Evolutionary conservation across 345 rosid species (phyloP).

Genomic region (Pistacia integerrima): DNA sequence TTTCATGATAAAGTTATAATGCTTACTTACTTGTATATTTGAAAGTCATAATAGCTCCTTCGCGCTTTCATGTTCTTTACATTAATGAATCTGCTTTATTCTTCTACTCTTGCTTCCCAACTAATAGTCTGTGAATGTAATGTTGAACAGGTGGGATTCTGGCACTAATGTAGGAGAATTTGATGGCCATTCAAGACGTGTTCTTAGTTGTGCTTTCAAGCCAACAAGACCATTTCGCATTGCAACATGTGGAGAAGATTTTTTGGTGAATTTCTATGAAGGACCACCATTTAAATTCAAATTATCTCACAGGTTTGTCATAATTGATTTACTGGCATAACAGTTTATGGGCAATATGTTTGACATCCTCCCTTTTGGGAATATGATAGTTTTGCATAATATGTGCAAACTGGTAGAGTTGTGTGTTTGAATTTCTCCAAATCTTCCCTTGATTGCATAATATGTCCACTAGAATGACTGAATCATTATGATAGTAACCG

Average conservation of each 20-base stretch:
- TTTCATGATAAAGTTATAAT: not conserved
- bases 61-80: not conserved
- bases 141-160: constrained; percentile 84
- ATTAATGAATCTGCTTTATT: not conserved
- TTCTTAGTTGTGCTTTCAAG: constrained; percentile 88
- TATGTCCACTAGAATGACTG: not conserved
- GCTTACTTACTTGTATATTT: not conserved
- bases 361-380: not conserved
- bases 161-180: constrained; percentile 95
- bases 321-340: not conserved
- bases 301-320: constrained; percentile 73
- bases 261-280: constrained; percentile 87
- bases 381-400: too few species aligned
- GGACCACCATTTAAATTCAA: constrained; percentile 99
- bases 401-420: not conserved
- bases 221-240: constrained; percentile 91
- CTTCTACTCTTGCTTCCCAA: not conserved
- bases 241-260: constrained; percentile 94
- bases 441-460: constrained; percentile 2
- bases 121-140: constrained; percentile 8
- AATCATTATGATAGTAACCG: not conserved
- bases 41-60: not conserved
- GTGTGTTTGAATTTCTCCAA: not conserved
- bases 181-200: constrained; percentile 93
- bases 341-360: not conserved